Evolutionary conservation across 2,329 filamentous ascomycete species (phyloP), one percentile per base, ranked within the genome.

Genomic region (Elsinoe fawcettii): DNA sequence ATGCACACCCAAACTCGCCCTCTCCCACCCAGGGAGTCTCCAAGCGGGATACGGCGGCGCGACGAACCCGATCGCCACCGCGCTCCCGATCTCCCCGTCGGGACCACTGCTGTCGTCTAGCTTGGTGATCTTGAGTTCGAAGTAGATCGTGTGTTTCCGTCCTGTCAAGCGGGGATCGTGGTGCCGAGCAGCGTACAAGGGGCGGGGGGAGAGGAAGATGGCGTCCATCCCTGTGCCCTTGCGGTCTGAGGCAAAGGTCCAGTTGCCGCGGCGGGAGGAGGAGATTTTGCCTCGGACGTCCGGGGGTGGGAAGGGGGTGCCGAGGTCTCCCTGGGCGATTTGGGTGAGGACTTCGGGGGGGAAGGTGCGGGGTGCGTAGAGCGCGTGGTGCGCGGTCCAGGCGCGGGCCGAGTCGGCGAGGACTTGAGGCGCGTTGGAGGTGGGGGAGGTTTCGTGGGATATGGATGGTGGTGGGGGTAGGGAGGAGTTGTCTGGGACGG

Each of bases 1-100:
- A 67, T 92, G 88, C n/a, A 92, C 82, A 1, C 78, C 88, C 12
- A 91, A 66, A 61, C 82, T 86, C 16, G 81, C 88, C 32, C 88
- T 80, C 67, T 93, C 86, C 88, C 88, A 92, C 1, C 88, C 88
- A 0, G 88, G 88, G 59, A 91, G 78, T 6, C 88, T 80, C 74
- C 89, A 92, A 0, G 79, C 77, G 5, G 88, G 88, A 66, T 90
- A 92, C 6, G 88, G 88, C 49, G 86, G 80, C 1, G 87, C 87
- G 0, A 80, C 74, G 68, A 84, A 90, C 8, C 88, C 88, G 8
- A 92, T 67, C 0, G 83, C 86, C 1, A 91, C 73, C 37, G 80
- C 79, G 3, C 78, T 78, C 12, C 78, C 74, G 56, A 75, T 74
- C 53, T 70, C 71, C 14, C 70, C 65, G 30, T 56, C 60, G 18